A percentile compares a stretch with the other conserved stretches of the same genome.
phyloP scores from a whole-genome alignment of 352 stramenopile species.

The Phytophthora sp. region DNA sequence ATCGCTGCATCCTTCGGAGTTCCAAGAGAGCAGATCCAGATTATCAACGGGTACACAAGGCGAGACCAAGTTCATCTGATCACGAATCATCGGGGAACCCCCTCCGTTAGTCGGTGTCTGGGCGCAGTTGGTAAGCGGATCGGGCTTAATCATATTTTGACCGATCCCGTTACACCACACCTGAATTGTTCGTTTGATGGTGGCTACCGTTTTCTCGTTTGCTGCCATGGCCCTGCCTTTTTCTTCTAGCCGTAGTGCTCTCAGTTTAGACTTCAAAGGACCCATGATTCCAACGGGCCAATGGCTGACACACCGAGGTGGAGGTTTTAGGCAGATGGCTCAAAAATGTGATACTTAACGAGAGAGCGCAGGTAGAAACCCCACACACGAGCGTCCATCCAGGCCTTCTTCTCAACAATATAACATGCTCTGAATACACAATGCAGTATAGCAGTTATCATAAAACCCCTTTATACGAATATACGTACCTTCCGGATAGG shows the following conservation, averaged over 20 bases:
- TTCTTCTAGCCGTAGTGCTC: not conserved
- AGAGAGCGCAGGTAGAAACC: constrained; percentile 22
- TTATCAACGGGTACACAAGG: too few relatives aligned
- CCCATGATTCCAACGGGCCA: constrained; percentile 27
- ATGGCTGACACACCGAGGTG: constrained; percentile 26
- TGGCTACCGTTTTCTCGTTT: not conserved
- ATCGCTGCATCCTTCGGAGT: too few relatives aligned
- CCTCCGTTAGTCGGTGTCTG: too few relatives aligned
- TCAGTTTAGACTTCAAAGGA: constrained; percentile 14
- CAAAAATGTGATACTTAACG: constrained; percentile 7
- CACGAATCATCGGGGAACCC: too few relatives aligned
- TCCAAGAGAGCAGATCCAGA: too few relatives aligned
- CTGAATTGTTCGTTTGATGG: too few relatives aligned
- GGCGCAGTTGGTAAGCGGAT: too few relatives aligned
- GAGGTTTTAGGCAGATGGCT: constrained; percentile 19
- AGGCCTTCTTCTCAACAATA: constrained; percentile 22
- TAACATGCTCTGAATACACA: constrained; percentile 16
- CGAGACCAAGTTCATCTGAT: too few relatives aligned
- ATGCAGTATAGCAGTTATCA: not conserved
- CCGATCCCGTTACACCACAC: too few relatives aligned
- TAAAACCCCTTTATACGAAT: not conserved
- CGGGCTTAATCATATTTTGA: too few relatives aligned
- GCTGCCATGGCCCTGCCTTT: not conserved
- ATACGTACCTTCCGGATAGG: constrained; percentile 9
- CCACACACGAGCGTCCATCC: constrained; percentile 20